phyloP scores from a whole-genome alignment of 768 basidiomycete species.

The Pholiota microspora region DNA sequence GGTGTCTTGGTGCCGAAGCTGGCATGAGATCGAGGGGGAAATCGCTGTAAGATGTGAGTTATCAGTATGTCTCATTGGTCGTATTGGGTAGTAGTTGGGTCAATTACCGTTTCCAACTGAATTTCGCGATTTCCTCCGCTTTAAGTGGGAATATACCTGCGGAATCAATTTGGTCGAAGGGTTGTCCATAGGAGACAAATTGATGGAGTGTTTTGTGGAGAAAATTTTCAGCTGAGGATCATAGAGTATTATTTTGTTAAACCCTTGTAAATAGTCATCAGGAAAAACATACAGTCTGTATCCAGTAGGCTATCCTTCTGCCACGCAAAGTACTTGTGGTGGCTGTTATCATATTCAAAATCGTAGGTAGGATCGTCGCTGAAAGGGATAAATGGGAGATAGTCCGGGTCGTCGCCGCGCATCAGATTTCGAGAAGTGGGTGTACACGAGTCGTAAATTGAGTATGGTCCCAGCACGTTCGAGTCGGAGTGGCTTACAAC shows the following conservation, averaged over 20 bases:
- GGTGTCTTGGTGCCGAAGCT: too few relatives aligned
- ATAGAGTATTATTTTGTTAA: background rate
- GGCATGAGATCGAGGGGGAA: too few relatives aligned
- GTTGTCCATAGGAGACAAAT: too few relatives aligned
- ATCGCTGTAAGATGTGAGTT: too few relatives aligned
- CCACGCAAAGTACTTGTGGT: constrained; percentile 53
- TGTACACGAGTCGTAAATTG: constrained; percentile 57
- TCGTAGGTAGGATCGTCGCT: constrained; percentile 60
- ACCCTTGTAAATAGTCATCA: background rate
- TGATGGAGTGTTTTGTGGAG: constrained; percentile 45
- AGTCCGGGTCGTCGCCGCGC: constrained; percentile 55
- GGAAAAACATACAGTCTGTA: constrained; percentile 32
- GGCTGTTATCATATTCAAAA: constrained; percentile 31
- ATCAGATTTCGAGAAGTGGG: constrained; percentile 45
- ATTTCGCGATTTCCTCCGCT: too few relatives aligned
- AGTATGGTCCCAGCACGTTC: constrained; percentile 17
- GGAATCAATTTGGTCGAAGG: too few relatives aligned
- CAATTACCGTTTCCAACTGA: constrained; percentile 7
- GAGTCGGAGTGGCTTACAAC: too few relatives aligned
- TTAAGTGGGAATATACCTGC: too few relatives aligned
- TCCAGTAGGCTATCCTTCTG: constrained; percentile 29
- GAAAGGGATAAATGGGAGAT: constrained; percentile 61
- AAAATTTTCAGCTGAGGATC: constrained; percentile 44
- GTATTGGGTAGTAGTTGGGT: too few relatives aligned
- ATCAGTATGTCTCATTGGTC: too few relatives aligned